Evolutionary conservation across 257 asterid genomes (phyloP).

Genomic region (Solanum chiquidenum): DNA sequence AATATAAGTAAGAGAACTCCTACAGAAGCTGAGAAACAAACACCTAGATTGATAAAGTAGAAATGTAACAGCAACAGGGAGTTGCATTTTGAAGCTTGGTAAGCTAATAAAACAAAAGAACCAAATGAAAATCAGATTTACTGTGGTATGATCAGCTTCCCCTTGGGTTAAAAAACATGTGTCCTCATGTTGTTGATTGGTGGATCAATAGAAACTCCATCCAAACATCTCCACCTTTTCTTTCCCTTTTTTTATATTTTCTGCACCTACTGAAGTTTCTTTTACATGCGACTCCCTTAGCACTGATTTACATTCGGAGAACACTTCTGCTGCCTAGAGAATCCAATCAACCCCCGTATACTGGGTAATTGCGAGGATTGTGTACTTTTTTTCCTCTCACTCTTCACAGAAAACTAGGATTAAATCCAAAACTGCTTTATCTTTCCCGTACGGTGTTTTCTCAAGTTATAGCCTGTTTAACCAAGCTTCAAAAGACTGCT

Average conservation of each 20-base stretch:
- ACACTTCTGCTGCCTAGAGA: not conserved
- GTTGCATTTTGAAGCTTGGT: not conserved
- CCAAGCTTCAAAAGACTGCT: not conserved
- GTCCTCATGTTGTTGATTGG: not conserved
- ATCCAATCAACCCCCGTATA: not conserved
- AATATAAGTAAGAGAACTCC: not conserved
- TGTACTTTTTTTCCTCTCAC: not conserved
- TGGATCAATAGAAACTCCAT: not conserved
- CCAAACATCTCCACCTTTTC: not conserved
- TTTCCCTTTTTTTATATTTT: not conserved
- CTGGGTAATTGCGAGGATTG: not conserved
- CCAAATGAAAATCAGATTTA: not conserved
- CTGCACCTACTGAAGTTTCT: not conserved
- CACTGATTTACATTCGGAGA: not conserved
- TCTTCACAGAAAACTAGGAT: not conserved
- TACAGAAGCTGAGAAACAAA: not conserved
- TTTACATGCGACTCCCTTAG: not conserved
- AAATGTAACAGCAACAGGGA: not conserved
- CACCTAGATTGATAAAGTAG: not conserved
- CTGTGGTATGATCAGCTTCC: not conserved
- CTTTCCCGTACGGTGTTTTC: not conserved
- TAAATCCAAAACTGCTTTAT: not conserved
- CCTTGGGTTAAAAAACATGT: not conserved
- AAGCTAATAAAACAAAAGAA: not conserved
- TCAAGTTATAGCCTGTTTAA: not conserved